Evolutionary conservation across 768 basidiomycete species (phyloP).

Genomic region (Auricularia auricula-judae): DNA sequence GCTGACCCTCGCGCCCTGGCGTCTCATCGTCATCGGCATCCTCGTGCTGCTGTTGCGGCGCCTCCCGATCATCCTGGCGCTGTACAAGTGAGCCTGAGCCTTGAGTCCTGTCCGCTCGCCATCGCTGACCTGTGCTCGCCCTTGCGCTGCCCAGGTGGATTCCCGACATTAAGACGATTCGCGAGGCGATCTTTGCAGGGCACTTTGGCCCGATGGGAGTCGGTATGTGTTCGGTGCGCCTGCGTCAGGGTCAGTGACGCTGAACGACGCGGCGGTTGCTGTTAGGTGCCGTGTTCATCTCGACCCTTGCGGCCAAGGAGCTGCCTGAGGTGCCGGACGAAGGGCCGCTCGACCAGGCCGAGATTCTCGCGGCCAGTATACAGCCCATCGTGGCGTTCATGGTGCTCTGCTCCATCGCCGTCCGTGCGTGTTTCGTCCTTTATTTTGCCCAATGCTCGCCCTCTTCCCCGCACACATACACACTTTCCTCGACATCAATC

Average conservation of each 20-base stretch:
- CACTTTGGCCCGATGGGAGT: conserved; percentile 90
- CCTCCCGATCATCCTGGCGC: conserved; percentile 69
- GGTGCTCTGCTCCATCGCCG: conserved; percentile 82
- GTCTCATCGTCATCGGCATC: conserved; percentile 74
- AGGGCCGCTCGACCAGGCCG: conserved; percentile 45
- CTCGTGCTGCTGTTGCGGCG: conserved; percentile 74
- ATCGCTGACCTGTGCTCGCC: no score
- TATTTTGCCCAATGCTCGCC: background rate
- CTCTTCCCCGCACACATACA: background rate
- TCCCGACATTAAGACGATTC: conserved; percentile 88
- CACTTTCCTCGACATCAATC: background rate
- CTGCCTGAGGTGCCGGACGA: conserved; percentile 33
- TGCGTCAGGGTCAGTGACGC: conserved; percentile 2
- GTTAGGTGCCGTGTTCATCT: conserved; percentile 85
- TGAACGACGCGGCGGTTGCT: background rate
- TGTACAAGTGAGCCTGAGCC: conserved; percentile 34
- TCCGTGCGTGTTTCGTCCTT: conserved; percentile 24
- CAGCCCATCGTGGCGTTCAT: conserved; percentile 93
- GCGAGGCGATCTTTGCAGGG: conserved; percentile 89
- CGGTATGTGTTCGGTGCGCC: conserved; percentile 26
- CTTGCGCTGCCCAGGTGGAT: conserved; percentile 47
- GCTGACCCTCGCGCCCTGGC: conserved; percentile 69
- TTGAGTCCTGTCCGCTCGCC: no score
- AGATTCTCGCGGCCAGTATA: conserved; percentile 61
- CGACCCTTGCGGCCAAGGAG: conserved; percentile 60